Percentiles rank a stretch among this genome's conserved stretches.
phyloP scores from a whole-genome alignment of 768 basidiomycete genomes.

The Lactifluus hygrophoroides region DNA sequence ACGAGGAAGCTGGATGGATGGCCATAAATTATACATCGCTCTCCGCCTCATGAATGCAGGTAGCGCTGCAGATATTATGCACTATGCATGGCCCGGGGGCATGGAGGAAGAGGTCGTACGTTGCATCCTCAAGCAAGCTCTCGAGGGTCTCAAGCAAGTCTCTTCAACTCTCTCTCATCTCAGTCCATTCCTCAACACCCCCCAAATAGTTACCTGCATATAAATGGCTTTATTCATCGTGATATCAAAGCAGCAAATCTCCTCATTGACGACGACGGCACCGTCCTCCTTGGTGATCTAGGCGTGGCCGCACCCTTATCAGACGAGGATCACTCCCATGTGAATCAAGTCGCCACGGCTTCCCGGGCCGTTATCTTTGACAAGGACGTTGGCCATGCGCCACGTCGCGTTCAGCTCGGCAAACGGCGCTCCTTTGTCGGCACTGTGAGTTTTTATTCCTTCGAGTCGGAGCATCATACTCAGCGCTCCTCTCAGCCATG shows the following conservation, averaged over 20 bases:
- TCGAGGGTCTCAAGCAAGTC: constrained; percentile 78
- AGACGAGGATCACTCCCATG: constrained; percentile 45
- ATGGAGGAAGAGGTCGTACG: constrained; percentile 86
- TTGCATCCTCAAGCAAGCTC: constrained; percentile 76
- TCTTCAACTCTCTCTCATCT: constrained; percentile 16
- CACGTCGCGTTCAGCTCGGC: constrained; percentile 40
- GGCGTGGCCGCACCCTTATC: constrained; percentile 83
- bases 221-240: constrained; percentile 86
- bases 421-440: constrained; percentile 91
- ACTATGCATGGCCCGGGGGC: constrained; percentile 78
- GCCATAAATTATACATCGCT: constrained; percentile 78
- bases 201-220: constrained; percentile 63
- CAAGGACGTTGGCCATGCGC: neutral
- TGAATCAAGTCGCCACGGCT: neutral
- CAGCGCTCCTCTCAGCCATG: constrained; percentile 51
- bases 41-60: constrained; percentile 86
- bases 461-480: no score
- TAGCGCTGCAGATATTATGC: constrained; percentile 78
- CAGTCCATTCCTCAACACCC: constrained; percentile 1
- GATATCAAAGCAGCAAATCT: constrained; percentile 94
- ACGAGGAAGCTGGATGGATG: constrained; percentile 81
- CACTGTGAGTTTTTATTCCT: constrained; percentile 53
- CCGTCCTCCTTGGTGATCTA: constrained; percentile 84
- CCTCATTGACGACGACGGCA: constrained; percentile 84
- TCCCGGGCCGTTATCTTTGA: constrained; percentile 32